Conservation (phyloP, 495 filamentous ascomycete genomes). For the Neurospora sp. region DNA sequence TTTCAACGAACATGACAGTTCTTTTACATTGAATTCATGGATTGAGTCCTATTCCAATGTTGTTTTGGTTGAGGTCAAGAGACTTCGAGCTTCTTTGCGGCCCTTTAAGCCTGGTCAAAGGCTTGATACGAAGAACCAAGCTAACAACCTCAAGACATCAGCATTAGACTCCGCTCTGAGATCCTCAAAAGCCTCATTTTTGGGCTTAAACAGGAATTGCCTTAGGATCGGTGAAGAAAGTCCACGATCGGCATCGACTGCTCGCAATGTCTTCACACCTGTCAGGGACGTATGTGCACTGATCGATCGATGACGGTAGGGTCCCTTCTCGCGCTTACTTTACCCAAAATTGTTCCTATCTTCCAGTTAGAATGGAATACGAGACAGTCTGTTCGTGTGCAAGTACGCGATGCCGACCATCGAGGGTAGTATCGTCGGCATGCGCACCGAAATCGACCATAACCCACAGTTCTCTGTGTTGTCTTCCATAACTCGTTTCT, state of each 20-base stretch:
- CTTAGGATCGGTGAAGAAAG: neutral
- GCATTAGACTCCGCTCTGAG: neutral
- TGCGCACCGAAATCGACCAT: neutral
- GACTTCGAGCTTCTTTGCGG: neutral
- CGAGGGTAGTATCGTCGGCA: neutral
- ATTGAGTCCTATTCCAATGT: neutral
- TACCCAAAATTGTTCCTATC: neutral
- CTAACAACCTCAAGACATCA: neutral
- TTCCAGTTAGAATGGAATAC: neutral
- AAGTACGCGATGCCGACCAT: neutral
- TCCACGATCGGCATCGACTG: neutral
- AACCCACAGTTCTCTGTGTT: neutral
- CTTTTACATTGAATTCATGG: neutral
- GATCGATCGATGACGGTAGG: neutral
- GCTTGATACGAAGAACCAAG: neutral
- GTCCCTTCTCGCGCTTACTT: neutral
- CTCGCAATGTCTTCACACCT: neutral
- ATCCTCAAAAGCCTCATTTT: neutral
- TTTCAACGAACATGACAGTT: neutral
- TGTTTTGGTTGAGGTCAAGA: neutral
- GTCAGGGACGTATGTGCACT: neutral
- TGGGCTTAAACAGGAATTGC: neutral
- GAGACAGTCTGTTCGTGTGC: neutral
- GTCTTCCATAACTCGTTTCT: too few species aligned
- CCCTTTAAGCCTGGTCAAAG: neutral